A percentile compares a stretch with the other conserved stretches of the same genome.
These are phyloP conservation scores for Magnolia changhungtana DNA, from an alignment of 164 flowering plant species.

Conservation along the genomic window DNA sequence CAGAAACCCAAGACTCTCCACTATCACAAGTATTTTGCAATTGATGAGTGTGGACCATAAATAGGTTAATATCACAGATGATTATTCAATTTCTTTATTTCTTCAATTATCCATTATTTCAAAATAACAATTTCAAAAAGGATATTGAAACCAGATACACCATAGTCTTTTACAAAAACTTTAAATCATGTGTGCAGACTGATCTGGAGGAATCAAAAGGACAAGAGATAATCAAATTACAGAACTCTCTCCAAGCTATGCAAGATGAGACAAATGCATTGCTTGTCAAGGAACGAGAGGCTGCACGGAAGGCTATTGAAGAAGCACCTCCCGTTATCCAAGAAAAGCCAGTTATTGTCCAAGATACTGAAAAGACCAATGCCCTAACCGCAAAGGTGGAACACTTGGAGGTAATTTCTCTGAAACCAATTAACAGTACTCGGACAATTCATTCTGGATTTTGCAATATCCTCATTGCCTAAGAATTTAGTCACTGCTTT, in stretches of 20 bases:
- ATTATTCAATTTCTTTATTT: background rate
- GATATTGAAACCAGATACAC: background rate
- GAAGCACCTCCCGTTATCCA: constrained; percentile 45
- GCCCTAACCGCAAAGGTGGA: constrained; percentile 56
- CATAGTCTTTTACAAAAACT: background rate
- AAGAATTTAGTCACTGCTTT: background rate
- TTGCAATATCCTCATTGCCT: background rate
- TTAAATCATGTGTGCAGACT: constrained; percentile 31
- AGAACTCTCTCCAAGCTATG: constrained; percentile 44
- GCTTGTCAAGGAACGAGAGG: constrained; percentile 49
- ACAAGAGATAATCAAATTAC: constrained; percentile 49
- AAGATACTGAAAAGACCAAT: constrained; percentile 55
- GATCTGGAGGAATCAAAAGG: constrained; percentile 68
- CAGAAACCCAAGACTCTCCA: background rate
- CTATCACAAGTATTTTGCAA: background rate
- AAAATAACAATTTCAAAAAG: background rate
- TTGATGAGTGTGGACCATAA: background rate
- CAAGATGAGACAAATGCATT: constrained; percentile 51
- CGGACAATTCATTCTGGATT: too few species aligned
- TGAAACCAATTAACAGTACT: background rate
- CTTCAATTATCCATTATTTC: background rate
- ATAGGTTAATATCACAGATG: background rate
- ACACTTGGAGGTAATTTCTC: constrained; percentile 57
- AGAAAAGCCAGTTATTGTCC: constrained; percentile 44
- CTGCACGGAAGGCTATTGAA: constrained; percentile 49